These are phyloP conservation scores for Ganoderma meredithae DNA, from an alignment of 1,284 basidiomycete species.

Conservation along the genomic window DNA sequence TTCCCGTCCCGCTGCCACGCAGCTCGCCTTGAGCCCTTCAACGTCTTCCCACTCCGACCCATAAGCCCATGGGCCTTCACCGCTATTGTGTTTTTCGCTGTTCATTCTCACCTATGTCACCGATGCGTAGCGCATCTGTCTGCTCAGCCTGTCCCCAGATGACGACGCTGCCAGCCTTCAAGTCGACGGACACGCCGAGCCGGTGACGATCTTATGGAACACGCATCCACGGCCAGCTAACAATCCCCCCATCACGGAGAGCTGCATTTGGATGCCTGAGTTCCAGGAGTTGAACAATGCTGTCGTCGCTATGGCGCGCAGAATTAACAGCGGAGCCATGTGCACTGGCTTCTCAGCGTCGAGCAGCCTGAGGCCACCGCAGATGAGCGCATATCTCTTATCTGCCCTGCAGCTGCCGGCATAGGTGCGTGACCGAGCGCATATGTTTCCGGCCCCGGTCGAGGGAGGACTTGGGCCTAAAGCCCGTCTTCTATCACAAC, in stretches of 20 bases:
- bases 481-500: neutral
- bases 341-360: neutral
- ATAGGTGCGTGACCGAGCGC: slow-evolving; percentile 1
- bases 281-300: neutral
- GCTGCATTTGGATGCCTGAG: neutral
- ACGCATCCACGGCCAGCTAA: neutral
- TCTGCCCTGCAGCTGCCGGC: neutral
- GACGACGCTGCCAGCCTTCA: neutral
- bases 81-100: neutral
- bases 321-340: neutral
- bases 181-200: neutral
- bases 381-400: slow-evolving; percentile 6
- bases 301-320: slow-evolving; percentile 4
- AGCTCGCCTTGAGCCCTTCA: neutral
- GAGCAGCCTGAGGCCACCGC: neutral
- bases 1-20: neutral
- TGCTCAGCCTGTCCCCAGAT: neutral
- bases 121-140: neutral
- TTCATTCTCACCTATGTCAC: neutral
- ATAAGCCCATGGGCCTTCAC: neutral
- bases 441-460: slow-evolving; percentile 5
- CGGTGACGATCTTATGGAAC: neutral
- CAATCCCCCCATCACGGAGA: neutral
- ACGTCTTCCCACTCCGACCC: neutral
- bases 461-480: slow-evolving; percentile 1